Evolutionary conservation across 257 asterid species (phyloP), one percentile per base, ranked within the genome.

Genomic region (Fraxinus americana): DNA sequence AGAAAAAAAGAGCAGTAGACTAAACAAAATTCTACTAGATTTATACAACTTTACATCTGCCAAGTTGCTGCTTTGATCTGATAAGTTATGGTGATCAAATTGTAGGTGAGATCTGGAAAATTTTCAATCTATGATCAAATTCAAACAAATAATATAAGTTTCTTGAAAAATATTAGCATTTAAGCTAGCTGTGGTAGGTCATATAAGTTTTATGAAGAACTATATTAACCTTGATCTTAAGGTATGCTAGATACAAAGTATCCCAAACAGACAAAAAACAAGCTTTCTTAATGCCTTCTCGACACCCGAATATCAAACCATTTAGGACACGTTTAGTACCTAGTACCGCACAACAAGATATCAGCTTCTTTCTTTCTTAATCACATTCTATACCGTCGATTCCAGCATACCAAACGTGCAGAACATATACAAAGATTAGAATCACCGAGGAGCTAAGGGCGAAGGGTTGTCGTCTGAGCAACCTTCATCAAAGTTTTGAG

Each of bases 401-500:
- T 43, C 17, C 52, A 43, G 52, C 16, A 43, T 43, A 43, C 16
- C 52, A 38, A 38, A 38, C 43, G 14, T 43, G 17, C 52, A 43
- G 5, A 43, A 43, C 14, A 43, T 12, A 12, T 43, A 25, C 52
- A 11, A 29, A 27, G 41, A 72, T 23, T 8, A 34, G 34, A 17
- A 38, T 73, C 41, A 72, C 23, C 76, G 71, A 17, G 90, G 94
- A 82, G 83, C 89, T 48, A 85, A 80, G 67, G 91, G 92, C n/a
- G 89, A 85, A 19, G 76, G 80, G 70, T 75, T 83, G 29, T 85
- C 90, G 68, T 78, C 73, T 19, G 72, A 80, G 45, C 82, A 77
- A 39, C 91, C 94, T 35, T 86, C 87, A 70, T 90, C 94, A 45
- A 88, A 90, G 85, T 88, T 90, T 74, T 75, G 85, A 70, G 86